Evolutionary conservation across 163 green algal species (phyloP).

Genomic region (Coccomyxa subellipsoidea): DNA sequence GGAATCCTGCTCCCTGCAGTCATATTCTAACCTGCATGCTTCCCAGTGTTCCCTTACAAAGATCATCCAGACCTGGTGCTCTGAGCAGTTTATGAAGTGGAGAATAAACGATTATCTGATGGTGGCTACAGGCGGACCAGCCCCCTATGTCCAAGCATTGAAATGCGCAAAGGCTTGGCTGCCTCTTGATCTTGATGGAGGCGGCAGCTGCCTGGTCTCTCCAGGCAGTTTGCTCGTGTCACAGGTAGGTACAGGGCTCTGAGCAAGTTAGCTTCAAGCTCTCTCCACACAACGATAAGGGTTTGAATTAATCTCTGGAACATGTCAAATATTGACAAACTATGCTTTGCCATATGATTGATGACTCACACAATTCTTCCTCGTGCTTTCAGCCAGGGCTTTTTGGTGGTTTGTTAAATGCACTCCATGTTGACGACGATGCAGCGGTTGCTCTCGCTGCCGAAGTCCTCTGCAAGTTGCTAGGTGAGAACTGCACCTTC

Average conservation of each 20-base stretch:
- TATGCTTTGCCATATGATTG: too few species aligned
- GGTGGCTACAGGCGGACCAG: not conserved
- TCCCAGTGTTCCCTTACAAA: too few species aligned
- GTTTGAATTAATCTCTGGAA: too few species aligned
- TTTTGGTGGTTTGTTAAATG: constrained; percentile 1
- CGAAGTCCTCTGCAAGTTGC: not conserved
- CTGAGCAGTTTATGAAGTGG: too few species aligned
- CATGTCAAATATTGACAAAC: too few species aligned
- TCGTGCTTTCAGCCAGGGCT: not conserved
- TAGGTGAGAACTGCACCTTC: not conserved
- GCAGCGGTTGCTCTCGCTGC: not conserved
- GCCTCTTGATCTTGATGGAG: not conserved
- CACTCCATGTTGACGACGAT: not conserved
- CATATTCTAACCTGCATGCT: not conserved
- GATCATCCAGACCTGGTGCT: too few species aligned
- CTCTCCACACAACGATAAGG: too few species aligned
- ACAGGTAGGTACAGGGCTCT: not conserved
- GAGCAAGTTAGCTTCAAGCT: too few species aligned
- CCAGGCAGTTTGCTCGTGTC: not conserved
- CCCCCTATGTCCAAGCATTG: not conserved
- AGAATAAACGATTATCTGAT: too few species aligned
- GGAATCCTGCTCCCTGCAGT: not conserved
- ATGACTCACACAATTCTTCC: too few species aligned
- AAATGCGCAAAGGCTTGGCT: not conserved
- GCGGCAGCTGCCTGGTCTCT: not conserved